Base-by-base conservation (phyloP, 257 asterid genomes). In the Ocimum tenuiflorum region DNA sequence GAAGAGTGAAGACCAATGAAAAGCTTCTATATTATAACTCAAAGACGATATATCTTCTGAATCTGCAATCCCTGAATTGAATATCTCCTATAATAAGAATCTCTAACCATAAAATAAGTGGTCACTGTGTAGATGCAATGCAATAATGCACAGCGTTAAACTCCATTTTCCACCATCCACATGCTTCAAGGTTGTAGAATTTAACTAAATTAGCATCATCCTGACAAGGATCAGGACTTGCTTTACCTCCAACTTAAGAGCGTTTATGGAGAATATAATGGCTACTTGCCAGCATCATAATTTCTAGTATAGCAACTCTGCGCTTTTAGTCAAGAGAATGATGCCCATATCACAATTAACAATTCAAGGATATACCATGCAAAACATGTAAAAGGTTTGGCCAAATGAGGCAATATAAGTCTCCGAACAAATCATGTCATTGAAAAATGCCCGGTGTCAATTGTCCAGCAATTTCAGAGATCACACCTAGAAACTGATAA, bases 11-110 rank as follows among this genome's bases (percentile, higher is more conserved):
- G 53, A 50, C 31, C 69, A 63, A 27, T 8, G 41, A 18, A 27
- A 59, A 73, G 53, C 29, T 64, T 22, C n/a, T n/a, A n/a, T n/a
- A n/a, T n/a, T n/a, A 47, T n/a, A 67, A 45, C 61, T 56, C 50
- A 65, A 65, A 33, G 46, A 70, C 5, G 15, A 56, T 60, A 41
- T 1, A 65, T 39, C 50, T 54, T 38, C 12, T 52, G 47, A 59
- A 20, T 11, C 10, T 52, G 51, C 63, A 60, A 19, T 47, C 35
- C 18, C 27, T 48, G 14, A 36, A 67, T 24, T 31, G 22, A 15
- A 23, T 17, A 62, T 47, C 42, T 38, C 53, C 36, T n/a, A 56
- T 33, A 19, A 41, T 15, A 7, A 36, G 29, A n/a, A 47, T 45
- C 13, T 42, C 18, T 51, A 41, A 53, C 50, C 14, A 4, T 14